Evolutionary conservation across 2,329 filamentous ascomycete genomes (phyloP).

Genomic region (Fusarium dlaminii): DNA sequence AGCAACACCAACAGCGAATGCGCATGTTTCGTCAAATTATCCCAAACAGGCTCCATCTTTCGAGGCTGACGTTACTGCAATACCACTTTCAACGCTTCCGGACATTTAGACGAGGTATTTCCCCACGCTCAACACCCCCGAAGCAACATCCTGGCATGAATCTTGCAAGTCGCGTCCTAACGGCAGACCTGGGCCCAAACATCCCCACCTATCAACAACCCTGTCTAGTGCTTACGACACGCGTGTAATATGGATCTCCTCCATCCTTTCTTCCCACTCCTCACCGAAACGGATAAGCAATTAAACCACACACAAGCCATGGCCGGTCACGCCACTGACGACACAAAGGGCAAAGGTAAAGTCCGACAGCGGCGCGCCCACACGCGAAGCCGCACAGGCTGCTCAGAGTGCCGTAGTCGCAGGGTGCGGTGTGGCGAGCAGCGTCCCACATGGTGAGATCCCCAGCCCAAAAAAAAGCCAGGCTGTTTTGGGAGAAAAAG

Average conservation of each 20-base stretch:
- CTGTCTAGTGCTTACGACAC: conserved; percentile 9
- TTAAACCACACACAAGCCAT: not conserved
- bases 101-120: conserved; percentile 1
- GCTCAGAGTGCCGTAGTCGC: conserved; percentile 11
- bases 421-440: conserved; percentile 18
- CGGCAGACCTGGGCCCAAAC: not conserved
- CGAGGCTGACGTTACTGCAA: not conserved
- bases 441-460: conserved; percentile 10
- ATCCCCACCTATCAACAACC: not conserved
- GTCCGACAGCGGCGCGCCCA: conserved; percentile 6
- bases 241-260: not conserved
- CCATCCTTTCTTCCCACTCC: not conserved
- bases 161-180: not conserved
- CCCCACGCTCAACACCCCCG: accelerated
- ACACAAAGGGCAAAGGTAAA: not conserved
- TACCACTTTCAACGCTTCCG: not conserved
- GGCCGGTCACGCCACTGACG: not conserved
- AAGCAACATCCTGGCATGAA: not conserved
- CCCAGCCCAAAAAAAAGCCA: not conserved
- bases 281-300: not conserved
- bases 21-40: not conserved
- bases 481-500: not conserved
- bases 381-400: conserved; percentile 12
- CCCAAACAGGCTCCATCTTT: not conserved
- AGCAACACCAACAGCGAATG: not conserved